These are phyloP conservation scores for Gossypium lobatum DNA, from an alignment of 441 rosid genomes.

Conservation along the genomic window DNA sequence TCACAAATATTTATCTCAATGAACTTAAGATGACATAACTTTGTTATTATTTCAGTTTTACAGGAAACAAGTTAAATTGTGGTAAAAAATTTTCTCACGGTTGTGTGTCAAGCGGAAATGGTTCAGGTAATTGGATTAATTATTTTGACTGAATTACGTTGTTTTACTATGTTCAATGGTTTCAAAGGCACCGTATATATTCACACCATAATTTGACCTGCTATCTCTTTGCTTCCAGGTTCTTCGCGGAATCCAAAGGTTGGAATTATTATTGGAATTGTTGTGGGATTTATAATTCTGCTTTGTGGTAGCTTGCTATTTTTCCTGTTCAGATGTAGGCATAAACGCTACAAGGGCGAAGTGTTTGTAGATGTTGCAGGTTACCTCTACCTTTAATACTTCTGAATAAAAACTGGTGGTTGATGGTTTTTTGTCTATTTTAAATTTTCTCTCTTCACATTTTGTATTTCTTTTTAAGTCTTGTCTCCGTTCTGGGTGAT, in stretches of 20 bases:
- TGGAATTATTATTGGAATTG: slow-evolving; percentile 67
- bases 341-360: slow-evolving; percentile 62
- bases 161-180: slow-evolving; percentile 1
- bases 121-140: slow-evolving; percentile 43
- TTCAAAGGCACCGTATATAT: neutral
- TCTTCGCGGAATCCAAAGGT: slow-evolving; percentile 60
- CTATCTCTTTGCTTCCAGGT: slow-evolving; percentile 37
- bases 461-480: neutral
- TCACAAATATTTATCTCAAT: slow-evolving; percentile 4
- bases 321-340: slow-evolving; percentile 53
- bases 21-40: slow-evolving; percentile 17
- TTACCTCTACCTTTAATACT: slow-evolving; percentile 23
- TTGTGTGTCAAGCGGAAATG: slow-evolving; percentile 51
- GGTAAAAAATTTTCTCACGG: slow-evolving; percentile 33
- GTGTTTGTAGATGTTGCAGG: slow-evolving; percentile 92
- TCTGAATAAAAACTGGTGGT: neutral
- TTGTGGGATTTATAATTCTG: slow-evolving; percentile 48
- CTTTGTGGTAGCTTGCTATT: slow-evolving; percentile 51
- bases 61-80: slow-evolving; percentile 67
- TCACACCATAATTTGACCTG: neutral
- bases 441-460: neutral
- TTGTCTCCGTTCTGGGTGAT: neutral
- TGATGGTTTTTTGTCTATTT: neutral
- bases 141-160: slow-evolving; percentile 8
- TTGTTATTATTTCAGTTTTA: slow-evolving; percentile 49